Evolutionary conservation across 345 rosid genomes (phyloP).

Genomic region (Heritiera littoralis): DNA sequence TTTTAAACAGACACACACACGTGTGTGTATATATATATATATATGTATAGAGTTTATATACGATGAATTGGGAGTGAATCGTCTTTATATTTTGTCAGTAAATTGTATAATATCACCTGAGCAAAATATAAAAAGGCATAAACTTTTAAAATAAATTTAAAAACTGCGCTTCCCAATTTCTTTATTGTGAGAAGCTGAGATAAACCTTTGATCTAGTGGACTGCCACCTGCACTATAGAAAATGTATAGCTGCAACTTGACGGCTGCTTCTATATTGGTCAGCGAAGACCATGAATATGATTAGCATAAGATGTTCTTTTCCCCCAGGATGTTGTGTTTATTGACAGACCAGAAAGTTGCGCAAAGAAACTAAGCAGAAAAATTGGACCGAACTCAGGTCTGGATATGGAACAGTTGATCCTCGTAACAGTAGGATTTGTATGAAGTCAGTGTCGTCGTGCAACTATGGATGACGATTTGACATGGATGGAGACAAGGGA

Average conservation of each 20-base stretch:
- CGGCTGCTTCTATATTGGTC: neutral
- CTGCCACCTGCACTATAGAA: neutral
- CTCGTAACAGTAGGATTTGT: neutral
- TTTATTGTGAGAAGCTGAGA: neutral
- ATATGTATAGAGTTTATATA: too few species aligned
- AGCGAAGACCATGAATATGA: neutral
- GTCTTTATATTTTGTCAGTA: too few species aligned
- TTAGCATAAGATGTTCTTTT: neutral
- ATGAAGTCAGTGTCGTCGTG: neutral
- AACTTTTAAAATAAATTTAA: too few species aligned
- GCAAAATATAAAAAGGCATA: too few species aligned
- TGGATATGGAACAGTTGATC: neutral
- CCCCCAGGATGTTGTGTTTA: neutral
- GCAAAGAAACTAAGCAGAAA: constrained; percentile 1
- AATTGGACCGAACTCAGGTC: neutral
- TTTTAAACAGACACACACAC: too few species aligned
- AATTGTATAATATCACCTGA: too few species aligned
- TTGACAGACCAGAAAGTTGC: neutral
- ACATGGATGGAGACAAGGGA: neutral
- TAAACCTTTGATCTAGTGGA: neutral
- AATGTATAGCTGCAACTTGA: neutral
- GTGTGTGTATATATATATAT: too few species aligned
- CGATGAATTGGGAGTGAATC: too few species aligned
- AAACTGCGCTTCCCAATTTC: too few species aligned
- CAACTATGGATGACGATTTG: neutral